Evolutionary conservation across 2,329 filamentous ascomycete species (phyloP).

Genomic region (Thelonectria rubi): DNA sequence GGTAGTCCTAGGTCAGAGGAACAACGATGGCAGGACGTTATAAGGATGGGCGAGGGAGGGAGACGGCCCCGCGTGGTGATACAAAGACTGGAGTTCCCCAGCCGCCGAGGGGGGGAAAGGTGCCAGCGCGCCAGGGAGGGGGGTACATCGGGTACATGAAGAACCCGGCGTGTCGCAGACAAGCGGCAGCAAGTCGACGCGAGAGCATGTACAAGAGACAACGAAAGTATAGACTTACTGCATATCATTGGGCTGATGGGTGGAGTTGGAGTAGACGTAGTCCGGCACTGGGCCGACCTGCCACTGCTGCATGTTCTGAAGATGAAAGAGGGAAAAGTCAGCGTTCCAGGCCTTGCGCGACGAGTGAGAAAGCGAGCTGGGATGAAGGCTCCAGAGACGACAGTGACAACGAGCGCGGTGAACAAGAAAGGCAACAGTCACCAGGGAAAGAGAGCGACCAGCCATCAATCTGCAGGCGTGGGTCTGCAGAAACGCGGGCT

Average conservation of each 20-base stretch:
- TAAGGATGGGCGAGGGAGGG: slow-evolving; percentile 31
- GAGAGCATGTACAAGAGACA: slow-evolving; percentile 44
- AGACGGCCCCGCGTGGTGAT: slow-evolving; percentile 34
- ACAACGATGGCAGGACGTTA: slow-evolving; percentile 33
- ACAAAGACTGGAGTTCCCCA: slow-evolving; percentile 34
- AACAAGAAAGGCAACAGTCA: slow-evolving; percentile 22
- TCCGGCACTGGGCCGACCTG: slow-evolving; percentile 68
- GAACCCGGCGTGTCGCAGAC: slow-evolving; percentile 30
- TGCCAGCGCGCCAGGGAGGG: slow-evolving; percentile 27
- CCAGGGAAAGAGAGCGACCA: slow-evolving; percentile 23
- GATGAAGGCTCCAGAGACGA: slow-evolving; percentile 24
- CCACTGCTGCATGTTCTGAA: slow-evolving; percentile 69
- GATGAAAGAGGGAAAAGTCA: slow-evolving; percentile 40
- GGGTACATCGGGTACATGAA: slow-evolving; percentile 35
- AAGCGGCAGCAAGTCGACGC: slow-evolving; percentile 29
- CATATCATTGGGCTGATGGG: slow-evolving; percentile 64
- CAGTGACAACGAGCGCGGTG: slow-evolving; percentile 23
- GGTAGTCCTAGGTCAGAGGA: slow-evolving; percentile 26
- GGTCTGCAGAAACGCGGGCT: slow-evolving; percentile 39
- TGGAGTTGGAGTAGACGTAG: slow-evolving; percentile 65
- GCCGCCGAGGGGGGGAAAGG: slow-evolving; percentile 13
- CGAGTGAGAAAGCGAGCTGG: slow-evolving; percentile 19
- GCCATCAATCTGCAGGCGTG: slow-evolving; percentile 36
- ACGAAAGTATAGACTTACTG: slow-evolving; percentile 62
- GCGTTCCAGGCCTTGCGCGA: slow-evolving; percentile 22